phyloP scores from a whole-genome alignment of 139 green algal genomes.

The Chlamydomonas incerta region DNA sequence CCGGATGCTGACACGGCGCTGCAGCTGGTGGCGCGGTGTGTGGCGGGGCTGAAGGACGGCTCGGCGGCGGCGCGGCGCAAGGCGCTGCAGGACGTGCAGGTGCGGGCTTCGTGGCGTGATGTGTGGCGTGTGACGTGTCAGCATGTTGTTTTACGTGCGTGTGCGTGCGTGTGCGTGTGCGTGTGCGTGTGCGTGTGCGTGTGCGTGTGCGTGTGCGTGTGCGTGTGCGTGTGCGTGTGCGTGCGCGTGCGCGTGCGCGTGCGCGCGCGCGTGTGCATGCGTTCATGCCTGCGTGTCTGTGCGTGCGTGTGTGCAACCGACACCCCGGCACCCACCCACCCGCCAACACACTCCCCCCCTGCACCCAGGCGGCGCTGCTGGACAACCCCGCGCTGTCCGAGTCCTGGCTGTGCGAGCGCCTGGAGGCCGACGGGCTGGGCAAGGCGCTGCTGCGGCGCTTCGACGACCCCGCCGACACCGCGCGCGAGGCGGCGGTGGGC shows the following conservation, averaged over 20 bases:
- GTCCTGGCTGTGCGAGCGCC: conserved; percentile 7
- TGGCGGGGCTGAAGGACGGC: conserved; percentile 36
- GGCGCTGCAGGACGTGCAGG: conserved; percentile 50
- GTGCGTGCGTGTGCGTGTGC: too few species aligned
- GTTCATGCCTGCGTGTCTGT: too few species aligned
- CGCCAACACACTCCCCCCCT: too few species aligned
- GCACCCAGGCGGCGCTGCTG: conserved; percentile 1
- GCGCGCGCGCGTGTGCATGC: too few species aligned
- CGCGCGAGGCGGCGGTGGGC: conserved; percentile 56
- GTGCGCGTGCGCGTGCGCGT: too few species aligned
- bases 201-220: too few species aligned
- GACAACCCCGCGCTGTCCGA: conserved; percentile 20
- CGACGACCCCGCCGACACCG: conserved; percentile 56
- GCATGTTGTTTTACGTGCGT: too few species aligned
- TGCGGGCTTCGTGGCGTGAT: not conserved
- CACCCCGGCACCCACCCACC: too few species aligned
- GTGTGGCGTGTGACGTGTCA: too few species aligned
- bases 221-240: too few species aligned
- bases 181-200: too few species aligned
- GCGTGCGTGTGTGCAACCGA: too few species aligned
- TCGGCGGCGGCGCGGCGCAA: conserved; percentile 13
- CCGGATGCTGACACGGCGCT: not conserved
- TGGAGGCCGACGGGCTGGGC: conserved; percentile 44
- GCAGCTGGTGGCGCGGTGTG: conserved; percentile 20
- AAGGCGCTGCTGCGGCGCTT: conserved; percentile 66